Base-by-base conservation (phyloP, 2,329 filamentous ascomycete genomes). In the Chrysosporium queenslandicum region DNA sequence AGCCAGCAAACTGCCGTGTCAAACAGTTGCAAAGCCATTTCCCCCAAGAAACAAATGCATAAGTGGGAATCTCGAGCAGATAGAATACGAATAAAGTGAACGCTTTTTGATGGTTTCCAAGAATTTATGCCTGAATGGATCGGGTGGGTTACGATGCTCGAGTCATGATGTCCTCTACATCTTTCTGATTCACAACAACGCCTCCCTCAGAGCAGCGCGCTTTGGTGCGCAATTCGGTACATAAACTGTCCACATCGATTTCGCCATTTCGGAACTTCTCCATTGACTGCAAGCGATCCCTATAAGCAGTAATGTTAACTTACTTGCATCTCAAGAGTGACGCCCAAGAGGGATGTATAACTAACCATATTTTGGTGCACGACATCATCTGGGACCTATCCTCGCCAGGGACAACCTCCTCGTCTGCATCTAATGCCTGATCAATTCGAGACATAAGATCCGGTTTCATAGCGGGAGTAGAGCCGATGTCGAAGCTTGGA, bases 281-380 rank as follows among this genome's bases (percentile, higher is more conserved):
- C 68, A 89, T 94, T 32, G 79, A 81, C 72, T 94, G 87, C 20
- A 96, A 71, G 71, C 87, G 88, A 69, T 95, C 89, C 92, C 91
- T 96, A 64, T 32, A 30, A 30, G 45, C 52, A 48, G 20, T 40
- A 50, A 30, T 45, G 20, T 53, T 23, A 50, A 27, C 18, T 9
- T 16, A 30, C n/a, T 16, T 20, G 6, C 37, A 40, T 1, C 3
- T 30, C 4, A 50, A 21, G 21, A 25, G 18, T 8, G 42, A 4
- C 47, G 18, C 7, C 11, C 30, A 34, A n/a, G 23, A 37, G 20
- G 9, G 16, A 9, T 20, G 37, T 2, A 27, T 52, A 16, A 74
- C 86, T 65, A 79, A 96, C 91, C 91, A 97, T 48, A 97, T 90
- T 66, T 92, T 90, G 61, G 86, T 90, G 71, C 90, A 96, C 55